Evolutionary conservation across 2,329 filamentous ascomycete genomes (phyloP).

Genomic region (Penicillium sp.): DNA sequence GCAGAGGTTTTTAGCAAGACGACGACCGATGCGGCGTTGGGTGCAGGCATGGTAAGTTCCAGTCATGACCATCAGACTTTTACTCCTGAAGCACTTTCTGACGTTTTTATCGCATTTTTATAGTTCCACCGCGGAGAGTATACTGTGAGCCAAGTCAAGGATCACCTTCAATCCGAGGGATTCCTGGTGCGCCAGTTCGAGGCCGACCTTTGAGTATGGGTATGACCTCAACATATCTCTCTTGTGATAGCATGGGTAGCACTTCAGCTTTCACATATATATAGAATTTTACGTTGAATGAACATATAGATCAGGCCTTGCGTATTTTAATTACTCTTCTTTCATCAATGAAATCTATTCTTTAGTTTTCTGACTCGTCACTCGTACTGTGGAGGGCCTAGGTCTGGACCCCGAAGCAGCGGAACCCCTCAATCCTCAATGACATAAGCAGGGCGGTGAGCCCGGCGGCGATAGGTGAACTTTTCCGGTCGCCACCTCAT

Average conservation of each 20-base stretch:
- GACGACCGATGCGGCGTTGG: conserved; percentile 84
- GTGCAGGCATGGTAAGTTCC: conserved; percentile 78
- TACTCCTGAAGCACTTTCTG: neutral
- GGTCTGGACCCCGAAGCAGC: neutral
- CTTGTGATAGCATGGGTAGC: neutral
- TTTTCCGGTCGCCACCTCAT: conserved; percentile 15
- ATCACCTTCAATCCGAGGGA: conserved; percentile 69
- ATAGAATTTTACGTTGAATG: neutral
- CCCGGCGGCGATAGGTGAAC: conserved; percentile 22
- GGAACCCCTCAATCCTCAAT: no score
- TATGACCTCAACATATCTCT: neutral
- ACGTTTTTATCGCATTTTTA: neutral
- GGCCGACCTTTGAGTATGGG: conserved; percentile 27
- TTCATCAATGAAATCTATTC: neutral
- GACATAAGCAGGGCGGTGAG: conserved; percentile 15
- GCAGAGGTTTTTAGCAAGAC: conserved; percentile 86
- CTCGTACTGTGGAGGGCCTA: neutral
- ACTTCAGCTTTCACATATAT: neutral
- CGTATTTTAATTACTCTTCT: neutral
- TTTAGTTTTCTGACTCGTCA: neutral
- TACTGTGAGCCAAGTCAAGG: conserved; percentile 91
- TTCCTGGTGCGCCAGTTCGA: conserved; percentile 81
- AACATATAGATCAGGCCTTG: neutral
- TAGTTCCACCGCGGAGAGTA: conserved; percentile 93
- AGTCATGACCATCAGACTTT: neutral